These are phyloP conservation scores for Arxiozyma heterogenica DNA, from an alignment of 1,139 yeast genomes.

Conservation along the genomic window DNA sequence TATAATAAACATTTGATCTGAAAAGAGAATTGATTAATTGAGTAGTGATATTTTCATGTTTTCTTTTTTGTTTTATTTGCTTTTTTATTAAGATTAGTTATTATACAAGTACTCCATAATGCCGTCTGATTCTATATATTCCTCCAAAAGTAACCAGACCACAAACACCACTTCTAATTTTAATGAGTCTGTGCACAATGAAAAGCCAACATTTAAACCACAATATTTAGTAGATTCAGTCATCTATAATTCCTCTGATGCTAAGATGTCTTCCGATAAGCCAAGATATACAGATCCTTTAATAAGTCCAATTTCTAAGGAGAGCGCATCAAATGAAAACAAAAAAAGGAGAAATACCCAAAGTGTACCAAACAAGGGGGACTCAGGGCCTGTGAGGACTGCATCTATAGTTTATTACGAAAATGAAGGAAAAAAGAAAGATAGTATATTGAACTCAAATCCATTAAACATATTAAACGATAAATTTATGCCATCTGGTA, in stretches of 20 bases:
- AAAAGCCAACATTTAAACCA: conserved; percentile 11
- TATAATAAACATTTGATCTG: background rate
- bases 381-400: background rate
- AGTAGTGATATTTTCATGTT: background rate
- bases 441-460: background rate
- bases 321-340: background rate
- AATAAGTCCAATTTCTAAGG: background rate
- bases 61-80: background rate
- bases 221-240: conserved; percentile 5
- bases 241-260: background rate
- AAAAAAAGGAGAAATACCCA: background rate
- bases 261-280: background rate
- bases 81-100: background rate
- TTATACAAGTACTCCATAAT: background rate
- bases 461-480: background rate
- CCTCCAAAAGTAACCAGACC: background rate
- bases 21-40: too few relatives aligned
- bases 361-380: background rate
- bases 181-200: conserved; percentile 8
- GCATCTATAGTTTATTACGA: background rate
- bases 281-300: background rate
- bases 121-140: conserved; percentile 1
- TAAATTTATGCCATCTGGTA: background rate
- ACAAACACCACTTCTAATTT: background rate
- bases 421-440: background rate